These are phyloP conservation scores for Fusarium sp. DNA, from an alignment of 2,329 filamentous ascomycete genomes.

Conservation along the genomic window DNA sequence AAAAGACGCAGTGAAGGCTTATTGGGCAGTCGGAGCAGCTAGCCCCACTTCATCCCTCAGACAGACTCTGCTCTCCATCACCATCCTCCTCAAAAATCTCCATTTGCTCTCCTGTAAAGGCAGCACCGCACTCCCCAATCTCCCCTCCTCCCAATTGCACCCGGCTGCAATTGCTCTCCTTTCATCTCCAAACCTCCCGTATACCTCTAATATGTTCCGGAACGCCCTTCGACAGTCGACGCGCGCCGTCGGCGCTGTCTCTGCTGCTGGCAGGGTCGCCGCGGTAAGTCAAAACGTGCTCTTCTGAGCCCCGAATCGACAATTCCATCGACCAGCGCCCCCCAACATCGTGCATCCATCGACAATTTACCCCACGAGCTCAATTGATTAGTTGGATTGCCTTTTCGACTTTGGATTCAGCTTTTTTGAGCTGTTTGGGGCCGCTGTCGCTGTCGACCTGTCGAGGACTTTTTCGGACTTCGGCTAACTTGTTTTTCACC, in stretches of 20 bases:
- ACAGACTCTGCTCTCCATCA: slow-evolving; percentile 56
- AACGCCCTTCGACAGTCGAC: slow-evolving; percentile 97
- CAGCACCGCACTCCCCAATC: slow-evolving; percentile 64
- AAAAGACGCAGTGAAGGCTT: slow-evolving; percentile 51
- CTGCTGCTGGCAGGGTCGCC: slow-evolving; percentile 90
- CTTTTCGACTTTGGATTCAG: slow-evolving; percentile 35
- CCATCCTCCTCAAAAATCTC: slow-evolving; percentile 58
- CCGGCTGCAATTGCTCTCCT: slow-evolving; percentile 70
- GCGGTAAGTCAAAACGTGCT: slow-evolving; percentile 77
- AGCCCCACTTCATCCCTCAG: slow-evolving; percentile 55
- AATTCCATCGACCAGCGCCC: slow-evolving; percentile 60
- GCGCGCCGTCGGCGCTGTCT: slow-evolving; percentile 93
- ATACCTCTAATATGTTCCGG: slow-evolving; percentile 86
- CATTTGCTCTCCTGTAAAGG: slow-evolving; percentile 60
- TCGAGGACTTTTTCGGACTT: slow-evolving; percentile 58
- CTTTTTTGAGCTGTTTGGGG: slow-evolving; percentile 52
- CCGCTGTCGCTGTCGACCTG: slow-evolving; percentile 42
- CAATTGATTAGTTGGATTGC: slow-evolving; percentile 50
- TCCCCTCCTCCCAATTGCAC: slow-evolving; percentile 72
- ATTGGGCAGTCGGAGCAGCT: slow-evolving; percentile 51
- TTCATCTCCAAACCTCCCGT: slow-evolving; percentile 62
- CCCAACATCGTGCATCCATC: slow-evolving; percentile 51
- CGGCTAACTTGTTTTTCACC: slow-evolving; percentile 67
- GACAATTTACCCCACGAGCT: slow-evolving; percentile 46
- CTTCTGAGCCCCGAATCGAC: slow-evolving; percentile 54